A percentile compares a stretch with the other conserved stretches of the same genome.
Evolutionary conservation across 2,329 filamentous ascomycete genomes (phyloP).

Genomic region (Beauveria caledonica): DNA sequence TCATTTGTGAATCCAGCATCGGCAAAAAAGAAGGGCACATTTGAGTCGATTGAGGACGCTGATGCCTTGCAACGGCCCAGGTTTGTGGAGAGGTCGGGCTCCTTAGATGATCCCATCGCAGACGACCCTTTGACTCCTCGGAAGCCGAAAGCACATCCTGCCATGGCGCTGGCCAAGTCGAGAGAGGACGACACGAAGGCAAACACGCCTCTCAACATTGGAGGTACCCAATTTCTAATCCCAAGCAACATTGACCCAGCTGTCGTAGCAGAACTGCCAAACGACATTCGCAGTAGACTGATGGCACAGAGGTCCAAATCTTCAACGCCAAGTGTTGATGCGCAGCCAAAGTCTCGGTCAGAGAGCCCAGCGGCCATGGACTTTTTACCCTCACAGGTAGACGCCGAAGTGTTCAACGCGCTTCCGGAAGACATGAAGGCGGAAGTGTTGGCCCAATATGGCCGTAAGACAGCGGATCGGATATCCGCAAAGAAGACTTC

Average conservation of each 20-base stretch:
- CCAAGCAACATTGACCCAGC: conserved; percentile 73
- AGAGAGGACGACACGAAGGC: conserved; percentile 45
- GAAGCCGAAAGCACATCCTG: conserved; percentile 46
- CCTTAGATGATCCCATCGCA: conserved; percentile 43
- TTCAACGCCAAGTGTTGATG: conserved; percentile 18
- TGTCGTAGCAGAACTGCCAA: conserved; percentile 76
- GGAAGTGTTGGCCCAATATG: conserved; percentile 72
- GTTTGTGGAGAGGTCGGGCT: conserved; percentile 20
- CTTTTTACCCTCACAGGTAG: conserved; percentile 66
- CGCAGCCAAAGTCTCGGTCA: conserved; percentile 25
- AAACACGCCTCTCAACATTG: conserved; percentile 64
- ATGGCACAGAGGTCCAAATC: conserved; percentile 45
- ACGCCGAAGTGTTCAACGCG: conserved; percentile 74
- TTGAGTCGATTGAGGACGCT: conserved; percentile 45
- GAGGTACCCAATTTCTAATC: conserved; percentile 86
- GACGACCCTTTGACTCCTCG: conserved; percentile 46
- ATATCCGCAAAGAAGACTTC: conserved; percentile 52
- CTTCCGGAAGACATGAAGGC: conserved; percentile 79
- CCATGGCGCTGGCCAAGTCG: conserved; percentile 41
- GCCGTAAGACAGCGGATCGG: conserved; percentile 29
- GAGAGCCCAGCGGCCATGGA: conserved; percentile 32
- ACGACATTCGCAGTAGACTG: conserved; percentile 71
- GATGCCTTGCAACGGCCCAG: conserved; percentile 28
- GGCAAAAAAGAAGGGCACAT: conserved; percentile 30
- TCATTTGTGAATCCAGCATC: conserved; percentile 33